Percentiles rank a stretch among this genome's conserved stretches.
Evolutionary conservation across 139 green algal genomes (phyloP).

Genomic region (Chlorella vulgaris): DNA sequence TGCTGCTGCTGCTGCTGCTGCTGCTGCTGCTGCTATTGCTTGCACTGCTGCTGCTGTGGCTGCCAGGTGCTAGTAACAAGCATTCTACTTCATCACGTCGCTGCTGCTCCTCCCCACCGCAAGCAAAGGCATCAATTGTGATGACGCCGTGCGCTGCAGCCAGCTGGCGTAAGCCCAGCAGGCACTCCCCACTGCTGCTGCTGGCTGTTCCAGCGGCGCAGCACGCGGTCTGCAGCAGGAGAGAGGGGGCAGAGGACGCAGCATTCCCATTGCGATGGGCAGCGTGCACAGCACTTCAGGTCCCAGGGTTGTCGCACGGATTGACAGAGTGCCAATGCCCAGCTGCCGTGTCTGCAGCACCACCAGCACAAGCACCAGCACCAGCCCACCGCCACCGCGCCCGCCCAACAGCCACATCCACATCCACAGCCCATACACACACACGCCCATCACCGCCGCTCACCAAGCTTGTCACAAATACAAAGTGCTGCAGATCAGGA

Average conservation of each 20-base stretch:
- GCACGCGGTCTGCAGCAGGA: background rate
- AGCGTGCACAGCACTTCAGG: too few relatives aligned
- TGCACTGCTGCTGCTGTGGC: background rate
- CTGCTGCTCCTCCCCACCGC: background rate
- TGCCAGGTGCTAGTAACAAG: background rate
- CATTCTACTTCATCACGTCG: background rate
- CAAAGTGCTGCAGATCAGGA: background rate
- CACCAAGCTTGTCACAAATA: constrained; percentile 25
- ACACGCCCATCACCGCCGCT: too few relatives aligned
- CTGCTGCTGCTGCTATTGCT: background rate
- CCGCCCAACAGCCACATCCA: background rate
- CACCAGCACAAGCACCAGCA: too few relatives aligned
- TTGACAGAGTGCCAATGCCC: too few relatives aligned
- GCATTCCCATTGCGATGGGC: too few relatives aligned
- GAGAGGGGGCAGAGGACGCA: background rate
- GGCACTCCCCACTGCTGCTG: too few relatives aligned
- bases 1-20: background rate
- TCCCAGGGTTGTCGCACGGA: too few relatives aligned
- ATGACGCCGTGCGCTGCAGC: background rate
- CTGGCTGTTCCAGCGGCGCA: background rate
- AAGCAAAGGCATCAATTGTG: constrained; percentile 5
- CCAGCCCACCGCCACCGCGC: background rate
- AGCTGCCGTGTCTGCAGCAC: too few relatives aligned
- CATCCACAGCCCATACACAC: too few relatives aligned
- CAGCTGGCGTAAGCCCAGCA: background rate